Conservation (phyloP, 208 protist genomes). For the Leptomonas seymouri region DNA sequence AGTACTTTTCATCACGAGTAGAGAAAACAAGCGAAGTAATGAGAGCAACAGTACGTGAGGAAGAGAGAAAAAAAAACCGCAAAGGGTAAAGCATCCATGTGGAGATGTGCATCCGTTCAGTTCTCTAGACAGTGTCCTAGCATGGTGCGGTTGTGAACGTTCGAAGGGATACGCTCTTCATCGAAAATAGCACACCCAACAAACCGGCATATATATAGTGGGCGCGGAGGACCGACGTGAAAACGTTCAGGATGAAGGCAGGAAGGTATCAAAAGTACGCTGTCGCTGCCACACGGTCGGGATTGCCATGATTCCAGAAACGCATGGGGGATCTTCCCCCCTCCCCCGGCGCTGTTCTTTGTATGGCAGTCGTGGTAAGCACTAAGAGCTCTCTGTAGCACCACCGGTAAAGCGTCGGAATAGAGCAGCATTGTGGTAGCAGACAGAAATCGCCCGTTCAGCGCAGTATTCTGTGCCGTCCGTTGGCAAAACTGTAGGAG, state of each 20-base stretch:
- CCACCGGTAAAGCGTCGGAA: background rate
- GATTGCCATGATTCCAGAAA: constrained; percentile 8
- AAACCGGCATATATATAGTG: background rate
- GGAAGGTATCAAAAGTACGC: background rate
- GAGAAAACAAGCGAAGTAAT: background rate
- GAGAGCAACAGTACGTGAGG: background rate
- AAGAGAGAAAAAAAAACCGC: background rate
- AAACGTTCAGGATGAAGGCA: background rate
- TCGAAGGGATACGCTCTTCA: background rate
- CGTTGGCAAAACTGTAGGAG: background rate
- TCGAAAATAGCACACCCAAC: constrained; percentile 7
- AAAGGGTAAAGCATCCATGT: background rate
- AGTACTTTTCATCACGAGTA: background rate
- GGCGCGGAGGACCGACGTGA: background rate
- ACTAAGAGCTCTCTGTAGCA: background rate
- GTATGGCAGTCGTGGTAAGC: constrained; percentile 1
- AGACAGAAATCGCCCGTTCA: background rate
- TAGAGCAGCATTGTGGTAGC: background rate
- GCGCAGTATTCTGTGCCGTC: background rate
- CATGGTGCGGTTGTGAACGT: constrained; percentile 10
- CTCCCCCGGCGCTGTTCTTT: background rate
- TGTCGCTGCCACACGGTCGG: constrained; percentile 6
- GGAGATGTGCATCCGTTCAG: background rate
- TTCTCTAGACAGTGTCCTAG: constrained; percentile 8
- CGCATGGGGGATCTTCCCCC: constrained; percentile 5